These are phyloP conservation scores for Chlamydomonas eustigma DNA, from an alignment of 139 green algal species.

Conservation along the genomic window DNA sequence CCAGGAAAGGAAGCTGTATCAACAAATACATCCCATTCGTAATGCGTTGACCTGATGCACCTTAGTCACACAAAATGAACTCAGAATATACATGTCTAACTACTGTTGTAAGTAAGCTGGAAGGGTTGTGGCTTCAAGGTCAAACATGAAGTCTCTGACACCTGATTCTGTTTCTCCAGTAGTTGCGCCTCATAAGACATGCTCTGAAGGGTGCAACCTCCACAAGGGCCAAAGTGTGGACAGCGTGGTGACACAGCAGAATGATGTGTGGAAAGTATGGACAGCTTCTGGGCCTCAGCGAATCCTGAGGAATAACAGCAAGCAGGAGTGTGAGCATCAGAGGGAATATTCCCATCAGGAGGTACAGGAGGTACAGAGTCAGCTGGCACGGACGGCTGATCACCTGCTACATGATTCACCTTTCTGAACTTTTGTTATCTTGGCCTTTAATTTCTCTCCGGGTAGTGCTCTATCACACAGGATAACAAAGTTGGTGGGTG, in stretches of 20 bases:
- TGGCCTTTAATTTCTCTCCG: constrained; percentile 43
- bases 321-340: not conserved
- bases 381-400: not conserved
- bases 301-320: not conserved
- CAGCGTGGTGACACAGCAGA: constrained; percentile 46
- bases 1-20: too few species aligned
- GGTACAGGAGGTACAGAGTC: not conserved
- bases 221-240: constrained; percentile 64
- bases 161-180: constrained; percentile 57
- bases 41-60: too few species aligned
- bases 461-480: constrained; percentile 66
- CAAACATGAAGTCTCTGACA: too few species aligned
- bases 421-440: not conserved
- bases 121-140: too few species aligned
- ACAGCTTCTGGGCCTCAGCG: not conserved
- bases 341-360: not conserved
- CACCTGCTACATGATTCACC: not conserved
- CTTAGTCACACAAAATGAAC: too few species aligned
- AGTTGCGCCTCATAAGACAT: constrained; percentile 74
- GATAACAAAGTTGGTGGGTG: constrained; percentile 51
- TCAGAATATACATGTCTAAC: too few species aligned
- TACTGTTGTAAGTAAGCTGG: too few species aligned
- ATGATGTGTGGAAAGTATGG: not conserved
- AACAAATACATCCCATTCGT: too few species aligned
- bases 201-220: constrained; percentile 80